A percentile compares a stretch with the other conserved stretches of the same genome.
These are phyloP conservation scores for Wickerhamiella kurtzmanii DNA, from an alignment of 805 yeast genomes.

Conservation along the genomic window DNA sequence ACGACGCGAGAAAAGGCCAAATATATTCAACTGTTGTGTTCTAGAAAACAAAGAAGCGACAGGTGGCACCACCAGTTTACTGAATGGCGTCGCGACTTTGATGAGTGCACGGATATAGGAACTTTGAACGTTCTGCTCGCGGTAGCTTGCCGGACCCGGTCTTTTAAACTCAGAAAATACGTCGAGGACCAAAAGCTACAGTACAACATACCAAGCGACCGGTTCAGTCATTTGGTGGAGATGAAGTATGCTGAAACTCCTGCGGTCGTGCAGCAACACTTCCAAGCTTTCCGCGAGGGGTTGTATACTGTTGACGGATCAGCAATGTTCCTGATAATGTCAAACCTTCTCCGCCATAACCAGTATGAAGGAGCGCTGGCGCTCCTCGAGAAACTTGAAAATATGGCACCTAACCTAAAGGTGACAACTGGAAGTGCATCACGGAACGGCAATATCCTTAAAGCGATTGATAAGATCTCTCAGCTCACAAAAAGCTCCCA, in stretches of 20 bases:
- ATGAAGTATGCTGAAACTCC: constrained; percentile 14
- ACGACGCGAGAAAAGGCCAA: constrained; percentile 23
- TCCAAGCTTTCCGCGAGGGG: constrained; percentile 12
- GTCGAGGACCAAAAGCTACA: constrained; percentile 15
- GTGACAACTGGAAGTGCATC: constrained; percentile 1
- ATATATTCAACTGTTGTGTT: constrained; percentile 10
- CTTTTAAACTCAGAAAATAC: constrained; percentile 11
- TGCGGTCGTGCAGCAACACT: constrained; percentile 10
- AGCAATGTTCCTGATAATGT: constrained; percentile 18
- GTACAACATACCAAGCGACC: constrained; percentile 20
- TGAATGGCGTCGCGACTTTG: constrained; percentile 10
- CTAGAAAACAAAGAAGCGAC: neutral
- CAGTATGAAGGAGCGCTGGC: constrained; percentile 19
- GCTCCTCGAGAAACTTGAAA: constrained; percentile 9
- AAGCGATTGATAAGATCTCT: constrained; percentile 9
- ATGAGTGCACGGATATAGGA: constrained; percentile 10
- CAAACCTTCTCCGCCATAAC: constrained; percentile 16
- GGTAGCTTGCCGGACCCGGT: constrained; percentile 17
- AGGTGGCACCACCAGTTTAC: constrained; percentile 2
- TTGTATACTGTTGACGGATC: constrained; percentile 20
- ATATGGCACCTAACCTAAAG: neutral
- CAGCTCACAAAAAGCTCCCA: neutral
- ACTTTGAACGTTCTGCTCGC: constrained; percentile 23
- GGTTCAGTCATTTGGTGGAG: constrained; percentile 22
- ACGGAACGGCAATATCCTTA: constrained; percentile 3